Conservation (phyloP, 73 alveolate genomes). For the Paramecium tetraurelia region DNA sequence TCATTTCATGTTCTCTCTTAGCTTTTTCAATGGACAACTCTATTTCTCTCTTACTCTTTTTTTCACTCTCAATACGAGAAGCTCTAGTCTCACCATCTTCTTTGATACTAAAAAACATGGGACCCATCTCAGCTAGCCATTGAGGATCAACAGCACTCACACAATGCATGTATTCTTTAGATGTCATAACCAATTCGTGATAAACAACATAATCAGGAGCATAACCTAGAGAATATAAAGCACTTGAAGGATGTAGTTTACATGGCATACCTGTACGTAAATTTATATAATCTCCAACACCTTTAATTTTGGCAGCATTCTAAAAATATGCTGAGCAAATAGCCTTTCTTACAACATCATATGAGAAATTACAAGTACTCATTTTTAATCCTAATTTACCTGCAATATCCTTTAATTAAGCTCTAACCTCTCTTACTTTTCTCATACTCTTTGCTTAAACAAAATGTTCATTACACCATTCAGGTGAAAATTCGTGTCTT, state of each 20-base stretch:
- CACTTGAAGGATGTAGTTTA: constrained; percentile 99
- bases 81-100: constrained; percentile 66
- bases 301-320: constrained; percentile 98
- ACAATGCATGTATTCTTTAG: constrained; percentile 98
- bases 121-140: constrained; percentile 99
- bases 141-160: constrained; percentile 99
- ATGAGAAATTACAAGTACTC: constrained; percentile 90
- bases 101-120: constrained; percentile 96
- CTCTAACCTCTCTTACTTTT: constrained; percentile 89
- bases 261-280: constrained; percentile 99
- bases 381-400: constrained; percentile 82
- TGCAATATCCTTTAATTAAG: constrained; percentile 91
- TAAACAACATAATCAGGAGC: constrained; percentile 99
- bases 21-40: constrained; percentile 34
- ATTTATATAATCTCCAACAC: constrained; percentile 98
- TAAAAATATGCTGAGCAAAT: constrained; percentile 99
- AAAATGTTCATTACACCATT: constrained; percentile 98
- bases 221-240: constrained; percentile 98
- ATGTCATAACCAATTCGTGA: constrained; percentile 99
- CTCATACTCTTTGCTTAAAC: constrained; percentile 96
- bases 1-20: constrained; percentile 17
- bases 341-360: constrained; percentile 98
- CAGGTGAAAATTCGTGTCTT: constrained; percentile 83
- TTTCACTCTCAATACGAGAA: constrained; percentile 25
- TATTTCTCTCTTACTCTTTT: constrained; percentile 36